These are phyloP conservation scores for Hypsizygus marmoreus DNA, from an alignment of 768 basidiomycete species.

Conservation along the genomic window DNA sequence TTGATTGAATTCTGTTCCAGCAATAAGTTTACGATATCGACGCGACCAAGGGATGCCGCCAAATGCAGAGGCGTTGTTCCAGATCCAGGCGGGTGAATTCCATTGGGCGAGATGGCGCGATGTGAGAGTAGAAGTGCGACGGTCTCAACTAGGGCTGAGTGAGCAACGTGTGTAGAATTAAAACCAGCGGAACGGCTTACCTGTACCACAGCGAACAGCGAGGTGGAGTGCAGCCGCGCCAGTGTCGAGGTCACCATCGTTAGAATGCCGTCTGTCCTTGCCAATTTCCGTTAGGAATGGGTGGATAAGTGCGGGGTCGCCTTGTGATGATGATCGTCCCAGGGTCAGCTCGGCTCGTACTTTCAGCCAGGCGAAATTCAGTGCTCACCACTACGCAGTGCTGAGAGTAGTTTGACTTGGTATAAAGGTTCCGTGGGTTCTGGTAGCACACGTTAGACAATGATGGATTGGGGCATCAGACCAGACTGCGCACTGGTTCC, in stretches of 20 bases:
- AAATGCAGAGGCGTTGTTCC: slow-evolving; percentile 76
- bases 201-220: slow-evolving; percentile 78
- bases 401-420: slow-evolving; percentile 66
- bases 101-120: slow-evolving; percentile 79
- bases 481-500: too few relatives aligned
- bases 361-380: too few relatives aligned
- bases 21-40: slow-evolving; percentile 72
- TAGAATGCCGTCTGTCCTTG: slow-evolving; percentile 53
- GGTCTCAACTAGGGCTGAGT: slow-evolving; percentile 54
- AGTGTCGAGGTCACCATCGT: slow-evolving; percentile 51
- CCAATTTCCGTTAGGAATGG: slow-evolving; percentile 78
- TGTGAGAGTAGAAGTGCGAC: slow-evolving; percentile 68
- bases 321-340: slow-evolving; percentile 34
- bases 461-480: too few relatives aligned
- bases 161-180: neutral
- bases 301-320: slow-evolving; percentile 78
- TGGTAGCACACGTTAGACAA: too few relatives aligned
- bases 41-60: slow-evolving; percentile 66
- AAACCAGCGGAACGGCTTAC: slow-evolving; percentile 38
- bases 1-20: slow-evolving; percentile 81
- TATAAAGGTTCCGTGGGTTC: slow-evolving; percentile 46
- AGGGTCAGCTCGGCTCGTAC: too few relatives aligned
- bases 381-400: slow-evolving; percentile 59
- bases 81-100: slow-evolving; percentile 69
- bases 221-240: slow-evolving; percentile 79